Evolutionary conservation across 208 protist genomes (phyloP).

Genomic region (Borovskyia barvae): DNA sequence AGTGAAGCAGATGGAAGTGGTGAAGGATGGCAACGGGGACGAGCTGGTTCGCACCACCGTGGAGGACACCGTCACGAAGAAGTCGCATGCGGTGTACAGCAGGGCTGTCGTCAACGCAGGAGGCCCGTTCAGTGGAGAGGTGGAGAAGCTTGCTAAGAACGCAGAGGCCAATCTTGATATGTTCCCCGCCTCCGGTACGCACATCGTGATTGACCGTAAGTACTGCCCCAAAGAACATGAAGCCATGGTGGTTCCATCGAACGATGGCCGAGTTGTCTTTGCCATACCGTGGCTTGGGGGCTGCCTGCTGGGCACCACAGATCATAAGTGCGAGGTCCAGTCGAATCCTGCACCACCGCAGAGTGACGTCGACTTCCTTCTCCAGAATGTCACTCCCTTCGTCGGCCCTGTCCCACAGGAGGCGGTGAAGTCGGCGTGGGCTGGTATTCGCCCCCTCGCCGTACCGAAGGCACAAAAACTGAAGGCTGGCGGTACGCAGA

Average conservation of each 20-base stretch:
- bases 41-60: constrained; percentile 72
- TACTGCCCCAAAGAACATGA: constrained; percentile 73
- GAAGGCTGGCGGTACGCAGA: constrained; percentile 51
- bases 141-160: constrained; percentile 80
- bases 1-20: constrained; percentile 58
- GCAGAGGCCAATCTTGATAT: constrained; percentile 44
- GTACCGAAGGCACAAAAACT: constrained; percentile 14
- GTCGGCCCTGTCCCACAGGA: constrained; percentile 54
- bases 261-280: constrained; percentile 94
- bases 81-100: constrained; percentile 73
- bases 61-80: constrained; percentile 68
- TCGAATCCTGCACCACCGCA: constrained; percentile 54
- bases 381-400: constrained; percentile 67
- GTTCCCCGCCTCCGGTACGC: constrained; percentile 78
- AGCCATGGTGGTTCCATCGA: constrained; percentile 88
- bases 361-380: constrained; percentile 87
- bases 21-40: constrained; percentile 43
- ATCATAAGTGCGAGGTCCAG: constrained; percentile 65
- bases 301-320: constrained; percentile 95
- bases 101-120: constrained; percentile 91
- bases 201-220: constrained; percentile 81
- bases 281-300: constrained; percentile 91
- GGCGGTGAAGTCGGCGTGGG: constrained; percentile 81
- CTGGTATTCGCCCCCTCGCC: constrained; percentile 85
- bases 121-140: constrained; percentile 79